Evolutionary conservation across 148 eudicot genomes (phyloP).

Genomic region (Silene conica): DNA sequence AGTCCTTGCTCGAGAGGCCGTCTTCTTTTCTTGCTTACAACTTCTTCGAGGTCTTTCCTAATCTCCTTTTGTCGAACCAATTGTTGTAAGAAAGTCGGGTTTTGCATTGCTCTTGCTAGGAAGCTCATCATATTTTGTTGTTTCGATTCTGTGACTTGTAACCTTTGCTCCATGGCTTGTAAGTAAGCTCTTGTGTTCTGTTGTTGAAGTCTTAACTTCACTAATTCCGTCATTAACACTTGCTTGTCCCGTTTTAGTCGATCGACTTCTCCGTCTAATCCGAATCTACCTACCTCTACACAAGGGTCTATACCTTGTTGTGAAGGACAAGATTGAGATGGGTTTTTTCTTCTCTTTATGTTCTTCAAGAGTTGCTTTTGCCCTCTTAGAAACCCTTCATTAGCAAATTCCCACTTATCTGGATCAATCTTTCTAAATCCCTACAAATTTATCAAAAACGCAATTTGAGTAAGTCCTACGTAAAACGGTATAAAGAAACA

Average conservation of each 20-base stretch:
- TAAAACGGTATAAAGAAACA: too few species aligned
- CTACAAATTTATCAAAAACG: too few species aligned
- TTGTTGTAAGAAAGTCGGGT: conserved; percentile 61
- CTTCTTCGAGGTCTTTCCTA: conserved; percentile 57
- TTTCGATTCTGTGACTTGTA: conserved; percentile 63
- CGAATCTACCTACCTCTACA: conserved; percentile 57
- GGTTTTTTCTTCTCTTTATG: conserved; percentile 63
- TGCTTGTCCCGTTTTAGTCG: conserved; percentile 61
- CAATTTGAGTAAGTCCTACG: too few species aligned
- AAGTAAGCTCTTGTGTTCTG: conserved; percentile 53
- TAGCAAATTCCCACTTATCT: conserved; percentile 90
- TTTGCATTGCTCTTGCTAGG: conserved; percentile 79
- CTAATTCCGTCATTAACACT: conserved; percentile 56
- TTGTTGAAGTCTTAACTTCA: conserved; percentile 77
- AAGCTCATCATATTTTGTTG: conserved; percentile 93
- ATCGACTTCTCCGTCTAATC: conserved; percentile 60
- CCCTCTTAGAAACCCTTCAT: conserved; percentile 69
- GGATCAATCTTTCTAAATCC: conserved; percentile 93
- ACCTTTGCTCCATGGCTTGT: conserved; percentile 67
- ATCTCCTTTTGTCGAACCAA: conserved; percentile 53
- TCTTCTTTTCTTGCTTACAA: conserved; percentile 47
- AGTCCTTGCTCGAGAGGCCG: conserved; percentile 52
- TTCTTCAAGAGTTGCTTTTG: conserved; percentile 63
- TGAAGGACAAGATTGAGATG: conserved; percentile 33
- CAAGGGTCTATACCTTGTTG: conserved; percentile 49